Percentiles rank a stretch among this genome's conserved stretches.
phyloP scores from a whole-genome alignment of 805 yeast species.

The Pichia cabralensis region DNA sequence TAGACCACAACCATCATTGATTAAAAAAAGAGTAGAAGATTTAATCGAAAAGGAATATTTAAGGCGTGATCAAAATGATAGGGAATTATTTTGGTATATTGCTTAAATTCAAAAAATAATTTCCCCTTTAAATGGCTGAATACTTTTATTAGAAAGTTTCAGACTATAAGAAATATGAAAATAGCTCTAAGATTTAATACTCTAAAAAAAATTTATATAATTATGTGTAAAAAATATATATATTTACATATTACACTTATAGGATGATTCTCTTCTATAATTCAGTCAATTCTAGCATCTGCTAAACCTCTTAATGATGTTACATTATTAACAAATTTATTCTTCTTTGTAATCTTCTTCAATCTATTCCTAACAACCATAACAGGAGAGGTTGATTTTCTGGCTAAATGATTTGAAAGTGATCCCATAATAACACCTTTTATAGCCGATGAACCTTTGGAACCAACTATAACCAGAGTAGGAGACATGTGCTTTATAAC shows the following conservation, averaged over 20 bases:
- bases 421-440: constrained; percentile 70
- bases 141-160: too few relatives aligned
- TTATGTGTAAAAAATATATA: too few relatives aligned
- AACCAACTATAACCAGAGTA: constrained; percentile 65
- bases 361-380: constrained; percentile 71
- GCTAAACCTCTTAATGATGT: constrained; percentile 36
- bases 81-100: constrained; percentile 53
- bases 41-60: constrained; percentile 75
- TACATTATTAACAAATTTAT: constrained; percentile 44
- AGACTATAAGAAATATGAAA: too few relatives aligned
- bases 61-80: constrained; percentile 55
- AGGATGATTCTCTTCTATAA: too few relatives aligned
- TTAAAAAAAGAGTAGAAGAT: constrained; percentile 65
- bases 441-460: constrained; percentile 61
- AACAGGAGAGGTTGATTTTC: constrained; percentile 64
- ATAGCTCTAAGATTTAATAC: too few relatives aligned
- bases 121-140: background rate
- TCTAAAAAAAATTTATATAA: too few relatives aligned
- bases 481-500: constrained; percentile 64
- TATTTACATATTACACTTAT: too few relatives aligned
- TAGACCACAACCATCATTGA: constrained; percentile 54
- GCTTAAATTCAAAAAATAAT: constrained; percentile 26
- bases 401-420: constrained; percentile 60
- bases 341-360: constrained; percentile 54
- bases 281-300: constrained; percentile 33